A percentile compares a stretch with the other conserved stretches of the same genome.
These are phyloP conservation scores for Zoysia pacifica DNA, from an alignment of 176 grass and related monocot genomes.

Conservation along the genomic window DNA sequence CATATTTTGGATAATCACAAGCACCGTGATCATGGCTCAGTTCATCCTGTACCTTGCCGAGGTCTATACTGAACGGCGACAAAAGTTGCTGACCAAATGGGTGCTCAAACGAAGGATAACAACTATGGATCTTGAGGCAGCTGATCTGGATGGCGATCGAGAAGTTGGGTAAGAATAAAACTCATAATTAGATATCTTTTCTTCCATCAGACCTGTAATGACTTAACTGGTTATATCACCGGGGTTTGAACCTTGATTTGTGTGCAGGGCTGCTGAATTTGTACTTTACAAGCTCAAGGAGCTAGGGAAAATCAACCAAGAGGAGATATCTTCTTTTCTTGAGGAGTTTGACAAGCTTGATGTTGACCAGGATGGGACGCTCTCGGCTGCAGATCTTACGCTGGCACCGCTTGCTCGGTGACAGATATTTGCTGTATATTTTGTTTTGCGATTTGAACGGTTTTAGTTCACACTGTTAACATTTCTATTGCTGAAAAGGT, in stretches of 20 bases:
- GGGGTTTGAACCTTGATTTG: conserved; percentile 25
- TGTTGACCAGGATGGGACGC: conserved; percentile 67
- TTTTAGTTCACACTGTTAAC: neutral
- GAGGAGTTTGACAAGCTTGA: conserved; percentile 89
- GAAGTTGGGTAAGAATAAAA: conserved; percentile 62
- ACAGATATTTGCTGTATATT: conserved; percentile 14
- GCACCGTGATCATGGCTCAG: conserved; percentile 79
- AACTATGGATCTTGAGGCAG: conserved; percentile 76
- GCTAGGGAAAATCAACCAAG: conserved; percentile 84
- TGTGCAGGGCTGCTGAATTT: conserved; percentile 81
- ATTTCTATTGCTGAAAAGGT: neutral
- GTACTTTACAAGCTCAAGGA: conserved; percentile 97
- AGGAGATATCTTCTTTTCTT: conserved; percentile 77
- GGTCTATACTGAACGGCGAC: conserved; percentile 58
- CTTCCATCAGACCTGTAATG: neutral
- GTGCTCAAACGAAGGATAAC: conserved; percentile 74
- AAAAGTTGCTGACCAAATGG: conserved; percentile 84
- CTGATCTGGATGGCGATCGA: conserved; percentile 70
- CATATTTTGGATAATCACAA: conserved; percentile 76
- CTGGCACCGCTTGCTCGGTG: conserved; percentile 45
- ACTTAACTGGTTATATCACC: neutral
- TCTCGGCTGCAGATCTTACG: conserved; percentile 63
- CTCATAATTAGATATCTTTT: neutral
- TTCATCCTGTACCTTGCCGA: conserved; percentile 90
- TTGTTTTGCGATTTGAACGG: conserved; percentile 5